phyloP scores from a whole-genome alignment of 1,284 basidiomycete species.

The Clitocybe nebularis region DNA sequence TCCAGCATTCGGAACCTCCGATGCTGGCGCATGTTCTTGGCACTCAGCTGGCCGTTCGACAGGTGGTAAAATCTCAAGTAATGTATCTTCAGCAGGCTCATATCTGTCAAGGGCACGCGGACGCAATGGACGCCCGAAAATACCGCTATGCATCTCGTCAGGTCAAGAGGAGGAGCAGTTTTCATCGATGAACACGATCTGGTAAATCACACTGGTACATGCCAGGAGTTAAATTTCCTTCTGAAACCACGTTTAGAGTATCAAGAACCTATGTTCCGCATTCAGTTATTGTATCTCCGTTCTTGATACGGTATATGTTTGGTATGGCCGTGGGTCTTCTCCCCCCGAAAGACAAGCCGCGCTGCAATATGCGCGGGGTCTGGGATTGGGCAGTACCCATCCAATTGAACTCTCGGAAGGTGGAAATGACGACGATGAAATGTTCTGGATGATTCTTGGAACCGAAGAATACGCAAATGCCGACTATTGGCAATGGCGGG shows the following conservation, averaged over 20 bases:
- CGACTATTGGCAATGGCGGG: conserved; percentile 75
- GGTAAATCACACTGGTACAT: conserved; percentile 35
- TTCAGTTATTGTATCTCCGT: conserved; percentile 74
- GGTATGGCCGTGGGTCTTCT: conserved; percentile 71
- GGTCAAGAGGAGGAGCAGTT: conserved; percentile 44
- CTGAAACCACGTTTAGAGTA: conserved; percentile 34
- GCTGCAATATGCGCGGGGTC: conserved; percentile 49
- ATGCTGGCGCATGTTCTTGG: conserved; percentile 63
- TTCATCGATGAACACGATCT: conserved; percentile 72
- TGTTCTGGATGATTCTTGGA: conserved; percentile 82
- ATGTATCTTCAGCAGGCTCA: background rate
- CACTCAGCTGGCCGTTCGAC: conserved; percentile 61
- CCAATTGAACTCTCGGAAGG: conserved; percentile 59
- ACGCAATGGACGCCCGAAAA: conserved; percentile 74
- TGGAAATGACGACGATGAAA: conserved; percentile 59
- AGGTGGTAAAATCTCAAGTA: conserved; percentile 36
- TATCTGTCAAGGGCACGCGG: conserved; percentile 51
- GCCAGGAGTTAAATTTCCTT: background rate
- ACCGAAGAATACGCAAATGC: conserved; percentile 69
- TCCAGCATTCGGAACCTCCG: conserved; percentile 59
- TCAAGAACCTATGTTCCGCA: conserved; percentile 71
- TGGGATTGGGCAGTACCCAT: conserved; percentile 35
- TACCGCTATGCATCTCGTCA: conserved; percentile 73
- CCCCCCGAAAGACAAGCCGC: conserved; percentile 56
- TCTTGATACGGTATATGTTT: conserved; percentile 68